Base-by-base conservation (phyloP, 1,139 yeast species). In the Candida sp. region DNA sequence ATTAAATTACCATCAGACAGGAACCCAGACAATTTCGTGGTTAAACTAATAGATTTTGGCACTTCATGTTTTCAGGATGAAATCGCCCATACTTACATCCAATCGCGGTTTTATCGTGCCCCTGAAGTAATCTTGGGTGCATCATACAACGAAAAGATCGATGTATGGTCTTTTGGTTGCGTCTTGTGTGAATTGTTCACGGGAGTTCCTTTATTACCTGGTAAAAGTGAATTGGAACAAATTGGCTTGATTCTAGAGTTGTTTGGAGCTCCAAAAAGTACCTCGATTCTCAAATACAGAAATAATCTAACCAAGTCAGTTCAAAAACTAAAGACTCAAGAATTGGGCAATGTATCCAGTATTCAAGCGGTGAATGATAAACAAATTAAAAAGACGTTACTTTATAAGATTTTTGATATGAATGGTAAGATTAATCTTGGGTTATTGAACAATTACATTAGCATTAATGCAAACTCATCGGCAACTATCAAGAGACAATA, bases 111-210 rank as follows among this genome's bases (percentile, higher is more conserved):
- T 52, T 82, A 82, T 54, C 60, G 88, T 44, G 85, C 88, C 12
- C 90, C 97, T 0, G 97, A 89, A 58, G 90, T 89, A 4, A 69
- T 87, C 35, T 56, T 88, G n/a, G 97, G 96, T 2, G 82, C 89
- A 46, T 74, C 80, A 29, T 89, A 89, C 60, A 73, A 79, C 44
- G 70, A 75, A 25, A 79, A 79, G 52, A 86, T 87, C 44, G 96
- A 87, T 58, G 77, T 87, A 49, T 87, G 96, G 96, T 84, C 93
- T 4, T 64, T 84, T 48, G 93, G 87, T 0, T 78, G 91, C 45
- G 78, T 87, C 35, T 61, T 84, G 15, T 79, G 82, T 1, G 96
- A 87, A 57, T 59, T 87, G 40, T 75, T 72, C 43, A 73, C 81
- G 0, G 96, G 95, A 0, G 58, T 62, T 30, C 93, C 95, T 0